phyloP scores from a whole-genome alignment of 2,329 filamentous ascomycete genomes.

The Colletotrichum scovillei region DNA sequence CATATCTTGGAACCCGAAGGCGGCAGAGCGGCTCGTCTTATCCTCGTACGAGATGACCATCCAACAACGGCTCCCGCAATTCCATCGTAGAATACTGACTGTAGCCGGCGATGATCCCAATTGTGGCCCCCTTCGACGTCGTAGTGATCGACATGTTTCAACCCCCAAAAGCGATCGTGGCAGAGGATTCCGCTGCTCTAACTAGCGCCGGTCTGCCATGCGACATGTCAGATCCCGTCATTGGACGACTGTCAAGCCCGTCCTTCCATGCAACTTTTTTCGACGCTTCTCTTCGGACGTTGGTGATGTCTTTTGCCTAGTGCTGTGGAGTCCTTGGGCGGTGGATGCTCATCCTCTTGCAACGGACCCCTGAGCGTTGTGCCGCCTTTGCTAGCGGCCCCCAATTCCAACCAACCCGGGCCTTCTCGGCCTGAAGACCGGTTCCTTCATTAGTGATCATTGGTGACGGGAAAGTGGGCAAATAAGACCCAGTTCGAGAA shows the following conservation, averaged over 20 bases:
- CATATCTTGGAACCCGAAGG: not conserved
- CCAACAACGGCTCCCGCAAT: not conserved
- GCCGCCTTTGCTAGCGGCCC: not conserved
- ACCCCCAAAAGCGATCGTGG: conserved; percentile 11
- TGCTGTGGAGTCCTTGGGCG: conserved; percentile 17
- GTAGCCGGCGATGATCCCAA: conserved; percentile 19
- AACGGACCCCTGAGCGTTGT: conserved; percentile 9
- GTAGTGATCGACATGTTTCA: conserved; percentile 29
- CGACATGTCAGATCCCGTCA: not conserved
- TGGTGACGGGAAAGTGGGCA: conserved; percentile 1
- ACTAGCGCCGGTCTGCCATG: not conserved
- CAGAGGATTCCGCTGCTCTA: not conserved
- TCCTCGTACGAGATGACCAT: not conserved
- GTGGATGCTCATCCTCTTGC: not conserved
- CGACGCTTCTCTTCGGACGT: conserved; percentile 9
- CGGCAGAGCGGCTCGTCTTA: not conserved
- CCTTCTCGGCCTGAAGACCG: not conserved
- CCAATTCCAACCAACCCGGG: not conserved
- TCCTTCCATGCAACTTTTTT: not conserved
- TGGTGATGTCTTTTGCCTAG: conserved; percentile 31
- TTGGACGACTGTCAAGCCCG: not conserved
- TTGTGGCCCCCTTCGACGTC: not conserved
- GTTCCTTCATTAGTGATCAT: not conserved
- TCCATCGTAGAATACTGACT: not conserved
- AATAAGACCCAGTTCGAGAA: not conserved